Conservation (phyloP, 192 early-diverging fungal species). For the Backusella mclennaniae region DNA sequence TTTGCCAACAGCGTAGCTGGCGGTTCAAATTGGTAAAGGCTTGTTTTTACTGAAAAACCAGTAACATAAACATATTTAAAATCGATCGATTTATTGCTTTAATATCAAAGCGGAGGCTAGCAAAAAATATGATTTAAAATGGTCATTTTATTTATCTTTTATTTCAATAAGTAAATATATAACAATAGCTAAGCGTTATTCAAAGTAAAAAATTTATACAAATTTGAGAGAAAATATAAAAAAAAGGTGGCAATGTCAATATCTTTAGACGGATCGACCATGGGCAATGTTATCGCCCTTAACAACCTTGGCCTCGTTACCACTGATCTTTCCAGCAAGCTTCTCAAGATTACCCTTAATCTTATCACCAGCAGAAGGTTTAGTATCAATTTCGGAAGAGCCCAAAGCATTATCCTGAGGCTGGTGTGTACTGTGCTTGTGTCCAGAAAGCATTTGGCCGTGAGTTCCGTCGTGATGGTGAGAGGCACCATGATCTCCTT, state of each 20-base stretch:
- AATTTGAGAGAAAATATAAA: background rate
- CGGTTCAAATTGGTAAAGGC: too few relatives aligned
- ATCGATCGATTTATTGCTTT: too few relatives aligned
- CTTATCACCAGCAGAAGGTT: constrained; percentile 28
- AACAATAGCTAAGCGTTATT: background rate
- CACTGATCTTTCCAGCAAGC: constrained; percentile 30
- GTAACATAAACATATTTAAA: too few relatives aligned
- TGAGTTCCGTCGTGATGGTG: background rate
- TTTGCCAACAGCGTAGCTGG: too few relatives aligned
- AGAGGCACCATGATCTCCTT: constrained; percentile 4
- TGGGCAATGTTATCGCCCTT: constrained; percentile 27
- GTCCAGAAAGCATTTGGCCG: background rate
- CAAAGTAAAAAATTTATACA: background rate
- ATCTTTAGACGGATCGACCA: background rate
- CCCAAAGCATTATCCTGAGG: background rate
- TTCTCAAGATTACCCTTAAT: constrained; percentile 35
- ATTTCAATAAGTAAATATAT: background rate
- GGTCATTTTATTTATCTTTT: background rate
- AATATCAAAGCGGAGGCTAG: too few relatives aligned
- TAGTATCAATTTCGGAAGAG: background rate
- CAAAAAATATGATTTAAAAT: background rate
- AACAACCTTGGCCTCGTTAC: constrained; percentile 35
- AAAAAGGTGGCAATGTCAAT: background rate
- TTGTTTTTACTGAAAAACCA: too few relatives aligned
- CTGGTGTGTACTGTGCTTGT: background rate